Conservation (phyloP, 805 yeast species). For the Ogataea paraovalis region DNA sequence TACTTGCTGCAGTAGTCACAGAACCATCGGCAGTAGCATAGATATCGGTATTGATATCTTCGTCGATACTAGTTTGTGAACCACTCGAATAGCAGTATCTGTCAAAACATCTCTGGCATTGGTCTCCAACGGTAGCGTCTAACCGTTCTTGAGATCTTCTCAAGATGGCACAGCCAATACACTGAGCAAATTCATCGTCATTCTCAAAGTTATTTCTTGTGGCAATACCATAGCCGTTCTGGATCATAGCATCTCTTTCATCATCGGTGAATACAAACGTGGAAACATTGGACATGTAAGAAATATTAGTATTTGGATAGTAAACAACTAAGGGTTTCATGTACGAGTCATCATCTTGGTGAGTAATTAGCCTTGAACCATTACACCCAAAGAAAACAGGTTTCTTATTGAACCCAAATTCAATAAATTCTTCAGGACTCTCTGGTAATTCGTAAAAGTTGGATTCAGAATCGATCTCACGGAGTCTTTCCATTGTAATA, state of each 20-base stretch:
- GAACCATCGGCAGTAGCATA: neutral
- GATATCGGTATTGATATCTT: slow-evolving; percentile 1
- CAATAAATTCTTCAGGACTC: slow-evolving; percentile 51
- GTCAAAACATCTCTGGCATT: slow-evolving; percentile 64
- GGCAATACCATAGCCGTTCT: slow-evolving; percentile 68
- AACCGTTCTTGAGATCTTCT: slow-evolving; percentile 70
- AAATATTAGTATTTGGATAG: slow-evolving; percentile 62
- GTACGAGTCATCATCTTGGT: slow-evolving; percentile 28
- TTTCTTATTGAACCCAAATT: slow-evolving; percentile 50
- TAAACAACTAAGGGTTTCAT: slow-evolving; percentile 71
- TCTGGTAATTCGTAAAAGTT: slow-evolving; percentile 69
- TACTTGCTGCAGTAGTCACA: neutral
- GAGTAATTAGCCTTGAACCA: slow-evolving; percentile 46
- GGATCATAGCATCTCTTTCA: slow-evolving; percentile 55
- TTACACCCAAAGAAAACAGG: slow-evolving; percentile 85
- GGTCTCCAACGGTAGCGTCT: slow-evolving; percentile 49
- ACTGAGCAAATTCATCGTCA: slow-evolving; percentile 62
- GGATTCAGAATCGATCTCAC: slow-evolving; percentile 44
- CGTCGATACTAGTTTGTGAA: slow-evolving; percentile 3
- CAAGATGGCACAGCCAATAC: slow-evolving; percentile 79
- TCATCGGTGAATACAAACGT: slow-evolving; percentile 55
- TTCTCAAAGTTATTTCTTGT: slow-evolving; percentile 55
- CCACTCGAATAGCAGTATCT: slow-evolving; percentile 53
- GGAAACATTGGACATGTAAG: slow-evolving; percentile 58
- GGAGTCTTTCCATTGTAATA: slow-evolving; percentile 48